Conservation (phyloP, 129 eudicot genomes). For the Centaurea solstitialis region DNA sequence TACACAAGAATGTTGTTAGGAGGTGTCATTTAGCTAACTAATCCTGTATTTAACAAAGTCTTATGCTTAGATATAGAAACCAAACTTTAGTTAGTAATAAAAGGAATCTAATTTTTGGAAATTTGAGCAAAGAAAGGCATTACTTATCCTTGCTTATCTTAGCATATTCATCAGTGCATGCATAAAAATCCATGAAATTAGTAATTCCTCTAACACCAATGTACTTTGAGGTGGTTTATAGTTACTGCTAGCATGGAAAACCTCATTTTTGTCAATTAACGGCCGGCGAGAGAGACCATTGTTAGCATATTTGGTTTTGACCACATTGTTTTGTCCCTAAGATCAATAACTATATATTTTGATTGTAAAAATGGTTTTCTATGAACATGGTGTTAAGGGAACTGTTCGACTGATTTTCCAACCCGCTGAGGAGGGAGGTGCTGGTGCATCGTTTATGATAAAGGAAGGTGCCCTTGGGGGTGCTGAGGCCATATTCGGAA, state of each 20-base stretch:
- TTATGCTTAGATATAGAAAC: neutral
- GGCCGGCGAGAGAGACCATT: neutral
- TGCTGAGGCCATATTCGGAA: conserved; percentile 79
- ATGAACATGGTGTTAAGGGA: conserved; percentile 43
- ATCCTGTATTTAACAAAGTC: neutral
- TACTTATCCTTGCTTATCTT: no score
- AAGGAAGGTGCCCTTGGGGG: conserved; percentile 78
- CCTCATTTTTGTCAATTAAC: neutral
- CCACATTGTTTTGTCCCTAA: neutral
- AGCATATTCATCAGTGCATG: no score
- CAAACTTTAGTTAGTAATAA: neutral
- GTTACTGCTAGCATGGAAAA: neutral
- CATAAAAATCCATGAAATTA: neutral
- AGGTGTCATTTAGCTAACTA: neutral
- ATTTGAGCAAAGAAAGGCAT: neutral
- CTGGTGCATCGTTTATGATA: conserved; percentile 80
- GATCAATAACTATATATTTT: neutral
- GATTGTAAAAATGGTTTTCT: neutral
- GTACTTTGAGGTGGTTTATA: neutral
- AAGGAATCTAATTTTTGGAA: neutral
- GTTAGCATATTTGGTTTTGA: neutral
- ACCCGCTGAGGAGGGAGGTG: conserved; percentile 97
- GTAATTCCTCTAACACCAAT: neutral
- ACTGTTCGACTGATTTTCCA: conserved; percentile 83
- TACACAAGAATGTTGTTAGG: neutral